Evolutionary conservation across 345 rosid species (phyloP), one percentile per base, ranked within the genome.

Genomic region (Eucalyptus lansdowneana): DNA sequence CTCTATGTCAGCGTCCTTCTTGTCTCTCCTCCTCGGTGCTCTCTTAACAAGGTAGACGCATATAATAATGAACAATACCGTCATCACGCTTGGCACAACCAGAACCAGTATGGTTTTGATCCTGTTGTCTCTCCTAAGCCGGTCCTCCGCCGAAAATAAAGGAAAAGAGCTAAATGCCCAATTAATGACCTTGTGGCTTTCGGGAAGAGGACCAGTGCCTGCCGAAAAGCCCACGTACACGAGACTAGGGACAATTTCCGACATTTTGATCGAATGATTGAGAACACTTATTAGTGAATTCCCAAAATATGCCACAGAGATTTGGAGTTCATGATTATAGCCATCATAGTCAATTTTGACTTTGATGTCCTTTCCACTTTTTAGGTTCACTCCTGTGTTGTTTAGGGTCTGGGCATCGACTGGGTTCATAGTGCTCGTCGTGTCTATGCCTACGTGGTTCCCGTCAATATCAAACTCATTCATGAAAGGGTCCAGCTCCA

Each of bases 401-500:
- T 90, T 90, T 25, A 94, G 91, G 76, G 67, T 92, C 56, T 62
- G 9, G 1, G 89, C 87, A 50, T 80, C 87, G 29, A 90, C 88
- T 2, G 93, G 87, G 37, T 17, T 29, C 25, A 44, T 80, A 65
- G 90, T 91, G 80, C 89, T 90, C 54, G 87, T 90, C 42, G 93
- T 91, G 87, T 89, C 92, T 37, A 93, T 87, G 29, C 92, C 94
- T 11, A 91, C 56, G n/a, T 91, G 94, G 88, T 94, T 94, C 11
- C 31, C 92, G 13, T 94, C 92, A 19, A 89, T 89, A 91, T 92
- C 93, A 31, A 91, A 92, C 54, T 93, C 93, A 11, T 92, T 94
- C 90, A 86, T 88, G 88, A 80, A 94, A 37, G 94, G 90, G 90
- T 94, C 93, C 9, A 93, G 87, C 90, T 92, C 94, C 54, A 93